phyloP scores from a whole-genome alignment of 495 filamentous ascomycete species.

The Podospora fimiseda region DNA sequence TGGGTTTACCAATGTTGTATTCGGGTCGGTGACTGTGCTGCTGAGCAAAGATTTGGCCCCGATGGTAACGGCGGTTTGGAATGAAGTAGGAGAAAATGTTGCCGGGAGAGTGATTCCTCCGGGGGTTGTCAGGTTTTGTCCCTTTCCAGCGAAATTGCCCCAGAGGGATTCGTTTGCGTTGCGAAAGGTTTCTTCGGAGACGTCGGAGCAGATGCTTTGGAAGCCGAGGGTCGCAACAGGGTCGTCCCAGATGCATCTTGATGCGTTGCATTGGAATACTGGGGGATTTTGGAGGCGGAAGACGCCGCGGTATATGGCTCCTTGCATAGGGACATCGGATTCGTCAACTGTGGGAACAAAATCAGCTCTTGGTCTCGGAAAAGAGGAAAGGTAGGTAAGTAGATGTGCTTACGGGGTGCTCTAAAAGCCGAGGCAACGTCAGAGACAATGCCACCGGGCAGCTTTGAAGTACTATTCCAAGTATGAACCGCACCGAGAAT shows the following conservation, averaged over 20 bases:
- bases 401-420: neutral
- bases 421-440: neutral
- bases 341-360: neutral
- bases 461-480: neutral
- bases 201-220: slow-evolving; percentile 5
- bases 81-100: neutral
- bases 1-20: neutral
- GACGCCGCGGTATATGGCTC: slow-evolving; percentile 11
- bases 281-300: slow-evolving; percentile 5
- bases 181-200: slow-evolving; percentile 4
- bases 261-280: slow-evolving; percentile 8
- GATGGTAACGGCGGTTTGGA: slow-evolving; percentile 6
- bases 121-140: slow-evolving; percentile 1
- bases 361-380: neutral
- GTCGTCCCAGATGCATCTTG: slow-evolving; percentile 10
- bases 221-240: slow-evolving; percentile 11
- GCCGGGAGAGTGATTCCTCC: slow-evolving; percentile 1
- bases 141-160: neutral
- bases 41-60: neutral
- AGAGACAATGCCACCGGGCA: no score
- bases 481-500: slow-evolving; percentile 1
- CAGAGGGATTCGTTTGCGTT: neutral
- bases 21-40: neutral
- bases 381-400: neutral
- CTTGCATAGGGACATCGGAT: slow-evolving; percentile 9